These are phyloP conservation scores for Colletotrichum neosansevieriae DNA, from an alignment of 2,329 filamentous ascomycete species.

Conservation along the genomic window DNA sequence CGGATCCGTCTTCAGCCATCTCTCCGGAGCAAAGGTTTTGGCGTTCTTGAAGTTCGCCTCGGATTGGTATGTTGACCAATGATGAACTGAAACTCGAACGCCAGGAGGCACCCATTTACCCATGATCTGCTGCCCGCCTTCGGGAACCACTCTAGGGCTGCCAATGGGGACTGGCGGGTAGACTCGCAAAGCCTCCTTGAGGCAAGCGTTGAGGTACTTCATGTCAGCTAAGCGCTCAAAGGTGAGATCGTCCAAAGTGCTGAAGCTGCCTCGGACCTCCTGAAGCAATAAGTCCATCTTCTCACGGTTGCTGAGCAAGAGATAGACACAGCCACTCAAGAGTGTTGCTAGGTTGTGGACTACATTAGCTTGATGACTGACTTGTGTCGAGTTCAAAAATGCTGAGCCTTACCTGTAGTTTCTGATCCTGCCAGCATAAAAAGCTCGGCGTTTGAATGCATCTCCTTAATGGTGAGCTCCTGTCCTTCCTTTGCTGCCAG, in stretches of 20 bases:
- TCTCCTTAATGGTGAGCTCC: slow-evolving; percentile 30
- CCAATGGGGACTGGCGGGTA: slow-evolving; percentile 49
- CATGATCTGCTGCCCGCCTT: slow-evolving; percentile 49
- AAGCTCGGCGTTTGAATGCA: slow-evolving; percentile 38
- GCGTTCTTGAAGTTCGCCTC: slow-evolving; percentile 54
- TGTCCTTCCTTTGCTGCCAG: slow-evolving; percentile 41
- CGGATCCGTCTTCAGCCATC: slow-evolving; percentile 29
- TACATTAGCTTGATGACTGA: slow-evolving; percentile 36
- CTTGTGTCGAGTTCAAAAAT: slow-evolving; percentile 28
- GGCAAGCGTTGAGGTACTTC: slow-evolving; percentile 53
- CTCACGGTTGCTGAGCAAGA: slow-evolving; percentile 47
- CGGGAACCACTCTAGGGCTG: slow-evolving; percentile 46
- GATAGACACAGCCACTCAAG: slow-evolving; percentile 45
- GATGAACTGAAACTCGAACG: slow-evolving; percentile 50
- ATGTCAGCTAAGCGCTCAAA: slow-evolving; percentile 47
- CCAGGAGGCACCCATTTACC: slow-evolving; percentile 49
- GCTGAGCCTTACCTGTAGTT: slow-evolving; percentile 45
- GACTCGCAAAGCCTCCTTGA: slow-evolving; percentile 57
- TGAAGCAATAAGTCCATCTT: slow-evolving; percentile 48
- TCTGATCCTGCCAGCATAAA: slow-evolving; percentile 50
- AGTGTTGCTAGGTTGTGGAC: slow-evolving; percentile 47
- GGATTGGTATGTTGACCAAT: slow-evolving; percentile 58
- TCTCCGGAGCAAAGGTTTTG: slow-evolving; percentile 49
- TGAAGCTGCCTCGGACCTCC: slow-evolving; percentile 54
- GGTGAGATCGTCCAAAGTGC: slow-evolving; percentile 51